Evolutionary conservation across 2,329 filamentous ascomycete genomes (phyloP).

Genomic region (Ceratocystis smalleyi): DNA sequence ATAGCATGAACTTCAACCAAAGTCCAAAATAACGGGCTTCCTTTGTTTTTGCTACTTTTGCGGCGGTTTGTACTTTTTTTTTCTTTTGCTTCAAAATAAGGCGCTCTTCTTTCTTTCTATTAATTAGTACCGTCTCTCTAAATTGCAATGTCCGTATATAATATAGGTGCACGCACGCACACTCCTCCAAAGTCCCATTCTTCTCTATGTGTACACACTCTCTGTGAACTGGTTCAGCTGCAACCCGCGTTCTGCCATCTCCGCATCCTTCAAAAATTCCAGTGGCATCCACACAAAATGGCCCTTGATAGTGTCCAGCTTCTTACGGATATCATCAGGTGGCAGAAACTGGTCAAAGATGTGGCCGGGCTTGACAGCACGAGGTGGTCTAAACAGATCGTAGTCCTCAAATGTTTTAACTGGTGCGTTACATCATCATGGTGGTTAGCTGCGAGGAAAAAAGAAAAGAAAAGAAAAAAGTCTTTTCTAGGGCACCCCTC

Average conservation of each 20-base stretch:
- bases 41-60: background rate
- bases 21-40: conserved; percentile 7
- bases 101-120: background rate
- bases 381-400: conserved; percentile 56
- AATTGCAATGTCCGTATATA: no score
- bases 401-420: conserved; percentile 86
- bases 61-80: background rate
- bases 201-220: conserved; percentile 59
- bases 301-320: conserved; percentile 66
- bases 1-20: conserved; percentile 73
- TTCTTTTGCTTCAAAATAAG: background rate
- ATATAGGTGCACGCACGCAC: no score
- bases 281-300: conserved; percentile 95
- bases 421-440: conserved; percentile 21
- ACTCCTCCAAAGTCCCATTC: no score
- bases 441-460: background rate
- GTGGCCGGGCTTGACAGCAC: conserved; percentile 65
- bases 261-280: conserved; percentile 64
- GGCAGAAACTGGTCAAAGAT: conserved; percentile 68
- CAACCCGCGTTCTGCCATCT: conserved; percentile 80
- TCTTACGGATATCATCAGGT: conserved; percentile 53
- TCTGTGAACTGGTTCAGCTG: conserved; percentile 78
- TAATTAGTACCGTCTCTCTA: no score
- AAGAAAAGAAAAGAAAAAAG: background rate
- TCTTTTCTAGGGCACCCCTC: background rate